These are phyloP conservation scores for Liquidambar formosana DNA, from an alignment of 164 flowering plant genomes.

Conservation along the genomic window DNA sequence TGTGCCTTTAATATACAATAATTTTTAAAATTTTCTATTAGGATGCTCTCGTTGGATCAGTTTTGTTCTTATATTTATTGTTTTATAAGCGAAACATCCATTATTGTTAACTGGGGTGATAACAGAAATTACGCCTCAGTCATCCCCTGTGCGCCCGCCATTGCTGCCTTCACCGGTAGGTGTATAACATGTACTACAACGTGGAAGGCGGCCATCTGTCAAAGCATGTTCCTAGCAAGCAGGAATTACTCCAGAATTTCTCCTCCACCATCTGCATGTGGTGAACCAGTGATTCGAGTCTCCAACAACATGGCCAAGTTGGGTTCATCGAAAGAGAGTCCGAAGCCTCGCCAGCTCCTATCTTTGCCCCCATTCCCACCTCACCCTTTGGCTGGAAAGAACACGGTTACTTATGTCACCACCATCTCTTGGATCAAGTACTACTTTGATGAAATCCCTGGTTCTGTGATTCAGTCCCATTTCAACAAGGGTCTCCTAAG, in stretches of 20 bases:
- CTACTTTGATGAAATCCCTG: constrained; percentile 63
- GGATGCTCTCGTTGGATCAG: too few species aligned
- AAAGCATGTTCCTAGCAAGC: background rate
- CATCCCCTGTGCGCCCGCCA: too few species aligned
- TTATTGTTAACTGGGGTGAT: too few species aligned
- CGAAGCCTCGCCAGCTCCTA: constrained; percentile 79
- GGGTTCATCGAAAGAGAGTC: constrained; percentile 51
- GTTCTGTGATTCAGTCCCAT: constrained; percentile 55
- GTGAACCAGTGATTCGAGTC: constrained; percentile 55
- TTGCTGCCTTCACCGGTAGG: too few species aligned
- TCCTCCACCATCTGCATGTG: constrained; percentile 47
- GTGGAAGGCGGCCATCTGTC: too few species aligned
- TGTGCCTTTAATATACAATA: too few species aligned
- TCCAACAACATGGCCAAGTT: constrained; percentile 61
- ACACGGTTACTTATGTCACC: constrained; percentile 41
- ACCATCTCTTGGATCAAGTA: constrained; percentile 85
- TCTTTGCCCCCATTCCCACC: constrained; percentile 81
- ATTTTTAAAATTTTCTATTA: too few species aligned
- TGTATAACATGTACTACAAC: too few species aligned
- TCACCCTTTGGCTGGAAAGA: constrained; percentile 56
- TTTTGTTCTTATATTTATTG: too few species aligned
- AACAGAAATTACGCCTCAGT: too few species aligned
- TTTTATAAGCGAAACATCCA: too few species aligned
- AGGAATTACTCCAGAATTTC: constrained; percentile 42
- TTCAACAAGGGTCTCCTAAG: constrained; percentile 85